Evolutionary conservation across 1,284 basidiomycete genomes (phyloP).

Genomic region (Vanrija sp.): DNA sequence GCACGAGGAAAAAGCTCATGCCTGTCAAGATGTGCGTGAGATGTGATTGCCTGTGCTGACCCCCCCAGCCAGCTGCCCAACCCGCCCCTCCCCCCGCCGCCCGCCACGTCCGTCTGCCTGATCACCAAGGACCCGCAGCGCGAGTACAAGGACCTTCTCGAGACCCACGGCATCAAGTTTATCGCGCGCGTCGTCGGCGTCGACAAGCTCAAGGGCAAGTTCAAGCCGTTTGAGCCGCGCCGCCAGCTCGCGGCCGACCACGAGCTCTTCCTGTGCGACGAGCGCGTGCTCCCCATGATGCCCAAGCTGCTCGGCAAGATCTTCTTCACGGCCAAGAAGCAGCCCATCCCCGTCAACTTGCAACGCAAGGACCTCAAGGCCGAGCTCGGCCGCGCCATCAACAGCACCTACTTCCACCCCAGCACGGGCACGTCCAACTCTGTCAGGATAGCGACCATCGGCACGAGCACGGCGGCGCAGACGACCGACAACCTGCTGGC

Average conservation of each 20-base stretch:
- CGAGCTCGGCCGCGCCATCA: slow-evolving; percentile 84
- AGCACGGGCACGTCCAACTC: slow-evolving; percentile 88
- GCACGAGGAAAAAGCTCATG: slow-evolving; percentile 70
- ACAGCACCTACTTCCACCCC: slow-evolving; percentile 89
- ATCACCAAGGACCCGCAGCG: slow-evolving; percentile 94
- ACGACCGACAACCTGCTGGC: slow-evolving; percentile 73
- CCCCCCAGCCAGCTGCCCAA: slow-evolving; percentile 65
- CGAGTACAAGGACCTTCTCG: slow-evolving; percentile 89
- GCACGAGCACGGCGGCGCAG: slow-evolving; percentile 63
- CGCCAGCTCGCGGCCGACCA: slow-evolving; percentile 81
- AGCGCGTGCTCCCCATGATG: slow-evolving; percentile 78
- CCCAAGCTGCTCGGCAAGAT: slow-evolving; percentile 82
- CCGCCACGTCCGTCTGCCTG: slow-evolving; percentile 76
- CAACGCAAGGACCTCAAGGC: slow-evolving; percentile 79
- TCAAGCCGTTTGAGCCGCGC: slow-evolving; percentile 86
- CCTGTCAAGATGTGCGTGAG: slow-evolving; percentile 72
- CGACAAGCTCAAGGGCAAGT: slow-evolving; percentile 83
- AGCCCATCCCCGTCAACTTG: slow-evolving; percentile 87
- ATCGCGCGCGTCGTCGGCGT: slow-evolving; percentile 90
- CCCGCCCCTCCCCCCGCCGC: slow-evolving; percentile 66
- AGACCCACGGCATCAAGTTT: slow-evolving; percentile 71
- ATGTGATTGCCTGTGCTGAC: background rate
- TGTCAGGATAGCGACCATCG: slow-evolving; percentile 73
- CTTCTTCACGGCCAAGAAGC: slow-evolving; percentile 95
- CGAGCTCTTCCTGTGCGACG: slow-evolving; percentile 88